Percentiles rank a stretch among this genome's conserved stretches.
phyloP scores from a whole-genome alignment of 495 filamentous ascomycete species.

The Aspergillus sclerotioniger region DNA sequence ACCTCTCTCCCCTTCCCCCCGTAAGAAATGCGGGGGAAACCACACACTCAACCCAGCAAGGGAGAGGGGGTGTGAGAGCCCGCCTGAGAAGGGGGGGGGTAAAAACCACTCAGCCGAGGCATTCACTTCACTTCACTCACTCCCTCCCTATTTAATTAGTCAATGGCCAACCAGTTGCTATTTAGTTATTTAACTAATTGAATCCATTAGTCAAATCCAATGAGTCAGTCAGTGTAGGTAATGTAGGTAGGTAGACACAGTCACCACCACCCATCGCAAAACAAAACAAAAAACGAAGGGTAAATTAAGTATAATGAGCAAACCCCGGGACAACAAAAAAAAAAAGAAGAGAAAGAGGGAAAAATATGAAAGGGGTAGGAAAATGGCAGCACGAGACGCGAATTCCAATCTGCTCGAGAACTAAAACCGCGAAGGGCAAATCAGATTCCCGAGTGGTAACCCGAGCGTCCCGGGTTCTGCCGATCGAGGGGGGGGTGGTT shows the following conservation, averaged over 20 bases:
- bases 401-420: neutral
- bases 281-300: neutral
- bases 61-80: slow-evolving; percentile 7
- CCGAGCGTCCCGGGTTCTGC: slow-evolving; percentile 28
- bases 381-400: slow-evolving; percentile 1
- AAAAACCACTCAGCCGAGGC: slow-evolving; percentile 6
- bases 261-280: too few species aligned
- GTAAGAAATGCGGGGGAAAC: neutral
- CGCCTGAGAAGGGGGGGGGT: slow-evolving; percentile 8
- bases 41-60: slow-evolving; percentile 1
- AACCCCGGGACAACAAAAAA: too few species aligned
- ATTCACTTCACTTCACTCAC: slow-evolving; percentile 3
- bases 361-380: slow-evolving; percentile 4
- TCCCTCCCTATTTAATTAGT: neutral
- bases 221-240: too few species aligned
- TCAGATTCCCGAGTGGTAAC: slow-evolving; percentile 18
- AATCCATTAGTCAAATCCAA: too few species aligned
- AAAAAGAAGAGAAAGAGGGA: neutral
- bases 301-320: neutral
- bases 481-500: slow-evolving; percentile 23
- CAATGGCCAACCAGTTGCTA: neutral
- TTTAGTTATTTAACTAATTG: neutral
- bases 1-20: neutral
- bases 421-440: slow-evolving; percentile 15
- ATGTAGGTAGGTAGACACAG: too few species aligned